A percentile compares a stretch with the other conserved stretches of the same genome.
These are phyloP conservation scores for Kodamaea nitidulidarum DNA, from an alignment of 805 yeast species.

Conservation along the genomic window DNA sequence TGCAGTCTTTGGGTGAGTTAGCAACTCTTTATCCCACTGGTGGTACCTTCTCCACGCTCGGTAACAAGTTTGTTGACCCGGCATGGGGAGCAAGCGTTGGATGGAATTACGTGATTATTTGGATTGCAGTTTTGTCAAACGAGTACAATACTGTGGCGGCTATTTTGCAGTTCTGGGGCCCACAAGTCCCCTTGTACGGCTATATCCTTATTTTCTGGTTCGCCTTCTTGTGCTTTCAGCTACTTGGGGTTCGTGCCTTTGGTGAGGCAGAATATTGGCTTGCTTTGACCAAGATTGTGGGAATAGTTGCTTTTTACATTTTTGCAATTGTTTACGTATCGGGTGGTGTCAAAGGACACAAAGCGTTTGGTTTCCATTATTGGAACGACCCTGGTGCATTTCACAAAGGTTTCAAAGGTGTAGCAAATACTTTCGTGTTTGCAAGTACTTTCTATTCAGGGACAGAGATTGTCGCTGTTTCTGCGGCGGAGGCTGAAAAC, in stretches of 20 bases:
- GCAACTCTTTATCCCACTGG: constrained; percentile 51
- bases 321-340: constrained; percentile 44
- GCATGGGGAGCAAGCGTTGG: constrained; percentile 59
- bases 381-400: constrained; percentile 44
- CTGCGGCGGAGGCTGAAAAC: constrained; percentile 60
- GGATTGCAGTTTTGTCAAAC: constrained; percentile 53
- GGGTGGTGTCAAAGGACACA: constrained; percentile 41
- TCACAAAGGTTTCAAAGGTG: constrained; percentile 47
- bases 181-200: constrained; percentile 51
- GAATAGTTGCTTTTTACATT: constrained; percentile 46
- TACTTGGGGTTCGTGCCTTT: constrained; percentile 48
- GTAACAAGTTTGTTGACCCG: constrained; percentile 47
- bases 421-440: constrained; percentile 55
- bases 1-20: constrained; percentile 54
- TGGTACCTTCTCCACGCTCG: constrained; percentile 49
- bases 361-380: constrained; percentile 40
- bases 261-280: constrained; percentile 57
- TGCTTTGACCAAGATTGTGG: constrained; percentile 46
- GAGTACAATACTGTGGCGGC: constrained; percentile 54
- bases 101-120: constrained; percentile 49
- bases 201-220: constrained; percentile 53
- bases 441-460: constrained; percentile 61
- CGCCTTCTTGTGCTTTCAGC: constrained; percentile 47
- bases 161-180: constrained; percentile 47
- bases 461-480: constrained; percentile 52